Base-by-base conservation (phyloP, 1,139 yeast genomes). In the Protomyces gravidus region DNA sequence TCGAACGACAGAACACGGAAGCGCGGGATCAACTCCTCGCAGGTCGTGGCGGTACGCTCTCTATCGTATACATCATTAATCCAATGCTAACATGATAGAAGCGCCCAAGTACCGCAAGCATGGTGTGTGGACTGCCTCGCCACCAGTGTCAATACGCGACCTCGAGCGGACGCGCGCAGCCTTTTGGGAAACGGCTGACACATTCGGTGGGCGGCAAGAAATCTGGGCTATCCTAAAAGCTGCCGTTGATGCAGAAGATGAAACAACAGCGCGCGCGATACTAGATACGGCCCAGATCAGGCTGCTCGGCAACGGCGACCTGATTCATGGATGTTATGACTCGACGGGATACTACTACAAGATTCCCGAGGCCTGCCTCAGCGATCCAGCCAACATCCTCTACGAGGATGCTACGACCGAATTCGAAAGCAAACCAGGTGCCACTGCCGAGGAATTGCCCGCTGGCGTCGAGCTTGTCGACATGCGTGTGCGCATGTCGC, bases 111-210 rank as follows among this genome's bases (percentile, higher is more conserved):
- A 46, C 27, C 25, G 47, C 15, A 28, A 33, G 17, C 58, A 53
- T 33, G 58, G 58, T 9, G 17, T 39, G 26, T 53, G 58, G 58
- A 36, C 40, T 23, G 58, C 58, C 23, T 46, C 47, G 36, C 58
- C 58, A 6, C 51, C 58, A 3, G 46, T 53, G 27, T 45, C 58
- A 23, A 40, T 32, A n/a, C 36, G 48, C 19, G 51, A 53, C 11
- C 36, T 53, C 23, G 51, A 45, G 19, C 58, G 48, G 19, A 45
- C 58, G 3, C 45, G 58, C 5, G 19, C 30, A 3, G 58, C 58
- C 7, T 53, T 53, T 26, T 53, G 58, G 58, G 58, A 53, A 46
- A 53, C 58, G 19, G 58, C 58, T n/a, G 58, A 53, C 27, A 53
- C 58, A 9, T 53, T 53, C 19, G 58, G 58, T 9, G 58, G 58